A percentile compares a stretch with the other conserved stretches of the same genome.
These are phyloP conservation scores for Chalaropsis ovoidea DNA, from an alignment of 2,329 filamentous ascomycete species.

Conservation along the genomic window DNA sequence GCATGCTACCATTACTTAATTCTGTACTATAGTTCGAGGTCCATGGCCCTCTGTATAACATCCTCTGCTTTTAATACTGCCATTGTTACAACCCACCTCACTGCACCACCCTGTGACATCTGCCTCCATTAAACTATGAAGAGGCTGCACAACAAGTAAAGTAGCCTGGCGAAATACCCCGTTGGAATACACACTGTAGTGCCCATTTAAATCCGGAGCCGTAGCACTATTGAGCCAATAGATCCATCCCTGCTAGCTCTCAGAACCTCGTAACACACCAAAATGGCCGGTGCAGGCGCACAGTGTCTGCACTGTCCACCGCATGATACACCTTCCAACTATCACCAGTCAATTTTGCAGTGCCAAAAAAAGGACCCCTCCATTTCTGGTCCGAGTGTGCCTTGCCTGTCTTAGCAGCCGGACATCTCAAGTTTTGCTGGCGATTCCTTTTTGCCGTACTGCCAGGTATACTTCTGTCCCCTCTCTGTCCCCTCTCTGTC, in stretches of 20 bases:
- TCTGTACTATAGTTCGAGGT: constrained; percentile 7
- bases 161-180: not conserved
- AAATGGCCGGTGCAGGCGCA: not conserved
- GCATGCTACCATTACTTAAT: not conserved
- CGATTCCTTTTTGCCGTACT: not conserved
- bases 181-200: constrained; percentile 16
- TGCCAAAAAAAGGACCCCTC: constrained; percentile 4
- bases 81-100: not conserved
- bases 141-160: not conserved
- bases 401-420: constrained; percentile 2
- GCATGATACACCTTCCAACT: constrained; percentile 15
- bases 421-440: not conserved
- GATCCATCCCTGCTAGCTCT: not conserved
- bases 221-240: not conserved
- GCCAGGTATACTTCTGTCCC: not conserved
- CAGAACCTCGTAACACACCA: not conserved
- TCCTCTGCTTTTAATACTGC: not conserved
- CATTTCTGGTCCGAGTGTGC: constrained; percentile 1
- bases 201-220: constrained; percentile 9
- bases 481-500: not conserved
- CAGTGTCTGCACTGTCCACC: constrained; percentile 7
- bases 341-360: constrained; percentile 22
- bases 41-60: not conserved
- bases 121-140: not conserved
- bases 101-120: not conserved